Evolutionary conservation across 179 eudicot species (phyloP), one percentile per base, ranked within the genome.

Genomic region (Kewa caespitosa): DNA sequence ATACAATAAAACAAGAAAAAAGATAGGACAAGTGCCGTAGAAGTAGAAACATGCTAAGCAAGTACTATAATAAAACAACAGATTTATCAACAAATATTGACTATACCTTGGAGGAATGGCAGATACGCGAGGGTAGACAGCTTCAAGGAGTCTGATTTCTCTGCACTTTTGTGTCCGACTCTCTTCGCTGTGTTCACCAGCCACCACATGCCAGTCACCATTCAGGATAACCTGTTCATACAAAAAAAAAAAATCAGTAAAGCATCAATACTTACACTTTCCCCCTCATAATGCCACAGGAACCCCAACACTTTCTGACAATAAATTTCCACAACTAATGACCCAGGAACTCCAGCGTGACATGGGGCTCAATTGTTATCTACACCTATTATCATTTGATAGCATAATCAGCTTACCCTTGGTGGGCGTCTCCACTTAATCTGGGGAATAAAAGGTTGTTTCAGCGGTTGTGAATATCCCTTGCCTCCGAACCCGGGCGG

Each of bases 141-240:
- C 85, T 82, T 84, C 88, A 41, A 57, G 77, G 39, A 82, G 59
- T 32, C 67, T 62, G 46, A n/a, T 59, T 82, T 86, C 85, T 76
- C 94, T 77, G 57, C 27, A 55, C 66, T 57, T 79, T 70, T 85
- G 89, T 73, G 75, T 76, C 55, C 25, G 48, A 37, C 61, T 73
- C 78, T 89, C 91, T 70, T 81, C 38, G 61, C 96, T 89, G 69
- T 82, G 84, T 71, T 87, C 91, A 57, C 92, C 96, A 79, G 87
- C 82, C 65, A 80, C 91, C 70, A 91, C 88, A 37, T 18, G 79
- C 90, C 87, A 87, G 28, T 76, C 74, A 41, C 15, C 3, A 72
- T 66, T 71, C 74, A 85, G 67, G 60, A 52, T 61, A 72, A 89
- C 79, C 96, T 89, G 82, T n/a, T n/a, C n/a, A 75, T 62, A 70